These are phyloP conservation scores for Brassica incana DNA, from an alignment of 345 rosid species.

Conservation along the genomic window DNA sequence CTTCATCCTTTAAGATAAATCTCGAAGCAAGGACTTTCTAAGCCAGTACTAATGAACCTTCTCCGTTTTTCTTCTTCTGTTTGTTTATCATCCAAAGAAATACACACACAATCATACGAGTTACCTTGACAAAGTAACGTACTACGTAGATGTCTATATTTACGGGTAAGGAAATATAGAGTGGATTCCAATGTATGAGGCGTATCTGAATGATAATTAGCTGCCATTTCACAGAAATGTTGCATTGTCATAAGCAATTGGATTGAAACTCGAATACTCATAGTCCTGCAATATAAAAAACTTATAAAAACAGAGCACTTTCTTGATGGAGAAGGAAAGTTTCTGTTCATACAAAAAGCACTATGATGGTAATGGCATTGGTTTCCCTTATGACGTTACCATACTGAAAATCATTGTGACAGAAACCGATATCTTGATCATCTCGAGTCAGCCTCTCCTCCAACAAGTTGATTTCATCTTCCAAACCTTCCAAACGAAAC, in stretches of 20 bases:
- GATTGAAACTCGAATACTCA: conserved; percentile 88
- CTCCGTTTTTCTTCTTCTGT: conserved; percentile 67
- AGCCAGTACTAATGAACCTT: conserved; percentile 53
- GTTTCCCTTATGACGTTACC: conserved; percentile 93
- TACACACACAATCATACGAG: conserved; percentile 16
- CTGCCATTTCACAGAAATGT: conserved; percentile 98
- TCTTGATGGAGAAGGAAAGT: background rate
- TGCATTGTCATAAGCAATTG: conserved; percentile 85
- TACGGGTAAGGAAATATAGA: conserved; percentile 47
- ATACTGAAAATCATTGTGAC: conserved; percentile 96
- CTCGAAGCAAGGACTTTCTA: background rate
- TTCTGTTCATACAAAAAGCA: conserved; percentile 15
- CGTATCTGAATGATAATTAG: conserved; percentile 82
- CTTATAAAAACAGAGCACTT: conserved; percentile 11
- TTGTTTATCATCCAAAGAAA: conserved; percentile 5
- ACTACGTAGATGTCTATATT: background rate
- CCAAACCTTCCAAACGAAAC: conserved; percentile 55
- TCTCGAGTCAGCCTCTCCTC: conserved; percentile 52
- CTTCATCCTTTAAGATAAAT: too few relatives aligned
- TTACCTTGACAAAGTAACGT: background rate
- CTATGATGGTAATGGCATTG: conserved; percentile 72
- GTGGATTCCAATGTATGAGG: conserved; percentile 79
- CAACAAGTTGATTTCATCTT: conserved; percentile 56
- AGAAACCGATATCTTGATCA: conserved; percentile 69
- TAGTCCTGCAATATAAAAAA: conserved; percentile 58